phyloP scores from a whole-genome alignment of 306 rosid genomes.

The Calophaca sinica region DNA sequence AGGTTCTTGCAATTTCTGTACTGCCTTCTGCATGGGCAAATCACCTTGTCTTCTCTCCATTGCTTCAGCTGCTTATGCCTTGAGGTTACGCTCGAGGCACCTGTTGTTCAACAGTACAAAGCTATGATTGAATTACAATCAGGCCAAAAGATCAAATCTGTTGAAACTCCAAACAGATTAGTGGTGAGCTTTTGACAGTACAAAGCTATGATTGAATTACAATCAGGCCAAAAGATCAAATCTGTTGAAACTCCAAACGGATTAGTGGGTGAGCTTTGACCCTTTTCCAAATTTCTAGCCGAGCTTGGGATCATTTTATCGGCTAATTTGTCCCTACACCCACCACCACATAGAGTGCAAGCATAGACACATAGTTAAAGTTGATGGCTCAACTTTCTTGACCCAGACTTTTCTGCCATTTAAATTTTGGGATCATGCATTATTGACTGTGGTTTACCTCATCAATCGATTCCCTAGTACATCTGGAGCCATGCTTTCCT shows the following conservation, averaged over 20 bases:
- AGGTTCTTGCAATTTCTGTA: not conserved
- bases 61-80: not conserved
- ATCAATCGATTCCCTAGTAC: not conserved
- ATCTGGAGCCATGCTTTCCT: slow-evolving; percentile 5
- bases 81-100: not conserved
- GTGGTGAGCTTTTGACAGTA: no score
- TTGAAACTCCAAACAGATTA: not conserved
- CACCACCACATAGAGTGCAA: not conserved
- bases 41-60: not conserved
- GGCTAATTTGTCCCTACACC: not conserved
- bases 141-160: not conserved
- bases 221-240: not conserved
- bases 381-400: slow-evolving; percentile 15
- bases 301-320: not conserved
- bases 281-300: slow-evolving; percentile 12
- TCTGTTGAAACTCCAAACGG: not conserved
- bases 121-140: not conserved
- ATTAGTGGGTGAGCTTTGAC: not conserved
- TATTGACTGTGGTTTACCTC: not conserved
- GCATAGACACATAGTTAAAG: not conserved
- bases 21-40: not conserved
- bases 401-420: not conserved
- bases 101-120: not conserved
- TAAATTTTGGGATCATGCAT: not conserved
- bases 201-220: not conserved